Evolutionary conservation across 441 rosid genomes (phyloP).

Genomic region (Melastoma candidum): DNA sequence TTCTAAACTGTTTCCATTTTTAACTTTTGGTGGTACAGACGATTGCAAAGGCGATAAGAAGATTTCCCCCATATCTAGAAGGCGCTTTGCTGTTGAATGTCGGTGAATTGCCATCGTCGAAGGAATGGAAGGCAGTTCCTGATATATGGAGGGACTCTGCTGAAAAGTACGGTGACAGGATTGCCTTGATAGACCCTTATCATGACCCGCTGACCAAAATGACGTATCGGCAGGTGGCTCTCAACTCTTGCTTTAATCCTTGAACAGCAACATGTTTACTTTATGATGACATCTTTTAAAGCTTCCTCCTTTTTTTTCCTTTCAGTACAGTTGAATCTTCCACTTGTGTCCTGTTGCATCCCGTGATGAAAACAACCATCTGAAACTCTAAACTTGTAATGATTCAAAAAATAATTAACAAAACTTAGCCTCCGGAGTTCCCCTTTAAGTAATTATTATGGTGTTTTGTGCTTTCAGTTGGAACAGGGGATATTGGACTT

Average conservation of each 20-base stretch:
- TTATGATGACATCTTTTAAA: no score
- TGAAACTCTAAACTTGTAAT: no score
- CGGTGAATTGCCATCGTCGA: constrained; percentile 23
- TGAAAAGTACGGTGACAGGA: constrained; percentile 63
- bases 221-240: constrained; percentile 63
- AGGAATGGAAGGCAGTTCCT: constrained; percentile 79
- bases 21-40: constrained; percentile 24
- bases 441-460: constrained; percentile 3
- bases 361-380: no score
- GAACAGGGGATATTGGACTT: constrained; percentile 82
- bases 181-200: constrained; percentile 77
- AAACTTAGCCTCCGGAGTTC: background rate
- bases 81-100: constrained; percentile 21
- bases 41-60: constrained; percentile 37
- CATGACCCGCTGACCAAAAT: constrained; percentile 74
- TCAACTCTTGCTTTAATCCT: no score
- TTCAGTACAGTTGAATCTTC: no score
- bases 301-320: no score
- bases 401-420: no score
- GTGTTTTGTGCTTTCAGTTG: constrained; percentile 35
- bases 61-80: constrained; percentile 58
- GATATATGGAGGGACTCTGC: constrained; percentile 90
- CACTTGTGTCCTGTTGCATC: no score
- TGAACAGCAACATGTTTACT: no score
- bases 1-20: no score